Conservation (phyloP, 1,284 basidiomycete species). For the Marasmius fiardii region DNA sequence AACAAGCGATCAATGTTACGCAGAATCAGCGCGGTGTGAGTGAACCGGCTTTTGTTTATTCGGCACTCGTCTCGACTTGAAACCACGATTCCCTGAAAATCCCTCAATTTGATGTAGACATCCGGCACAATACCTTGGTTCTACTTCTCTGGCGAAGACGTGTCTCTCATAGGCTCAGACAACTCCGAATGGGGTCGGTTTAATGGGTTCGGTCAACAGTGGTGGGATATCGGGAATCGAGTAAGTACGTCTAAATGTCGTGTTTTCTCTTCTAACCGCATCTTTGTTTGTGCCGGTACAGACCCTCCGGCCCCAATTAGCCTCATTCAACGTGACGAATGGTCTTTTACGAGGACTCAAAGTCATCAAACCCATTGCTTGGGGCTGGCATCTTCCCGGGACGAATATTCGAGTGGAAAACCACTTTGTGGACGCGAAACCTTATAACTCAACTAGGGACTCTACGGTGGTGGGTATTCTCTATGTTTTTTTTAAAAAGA, state of each 20-base stretch:
- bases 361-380: constrained; percentile 46
- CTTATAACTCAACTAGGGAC: constrained; percentile 35
- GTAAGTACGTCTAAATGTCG: constrained; percentile 18
- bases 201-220: constrained; percentile 44
- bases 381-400: constrained; percentile 44
- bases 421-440: constrained; percentile 42
- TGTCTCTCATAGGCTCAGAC: constrained; percentile 33
- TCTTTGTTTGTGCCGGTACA: constrained; percentile 6
- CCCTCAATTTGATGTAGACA: too few species aligned
- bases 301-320: constrained; percentile 42
- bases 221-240: constrained; percentile 43
- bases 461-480: constrained; percentile 26
- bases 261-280: too few species aligned
- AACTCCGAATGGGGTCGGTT: constrained; percentile 34
- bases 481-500: background rate
- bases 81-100: background rate
- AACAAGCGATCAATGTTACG: constrained; percentile 31
- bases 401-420: constrained; percentile 40
- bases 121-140: constrained; percentile 44
- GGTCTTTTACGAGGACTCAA: constrained; percentile 38
- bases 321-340: constrained; percentile 43
- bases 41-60: background rate
- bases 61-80: background rate
- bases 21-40: constrained; percentile 29
- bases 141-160: constrained; percentile 35